phyloP scores from a whole-genome alignment of 306 rosid genomes.

The Acacia confusa region DNA sequence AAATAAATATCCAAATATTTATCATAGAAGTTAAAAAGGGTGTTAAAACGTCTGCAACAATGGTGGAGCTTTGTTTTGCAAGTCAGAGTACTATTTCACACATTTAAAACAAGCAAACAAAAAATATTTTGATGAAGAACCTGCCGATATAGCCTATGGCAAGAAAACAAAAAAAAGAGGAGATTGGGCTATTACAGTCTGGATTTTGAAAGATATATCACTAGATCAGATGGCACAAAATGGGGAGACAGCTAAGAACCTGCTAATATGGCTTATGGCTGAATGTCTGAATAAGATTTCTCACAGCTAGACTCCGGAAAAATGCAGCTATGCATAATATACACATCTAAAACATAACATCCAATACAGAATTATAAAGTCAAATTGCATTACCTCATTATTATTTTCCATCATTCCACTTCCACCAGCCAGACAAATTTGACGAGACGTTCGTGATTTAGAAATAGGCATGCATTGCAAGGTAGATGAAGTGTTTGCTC shows the following conservation, averaged over 20 bases:
- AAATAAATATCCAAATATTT: background rate
- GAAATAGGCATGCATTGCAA: conserved; percentile 25
- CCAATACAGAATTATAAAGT: background rate
- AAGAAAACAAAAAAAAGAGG: background rate
- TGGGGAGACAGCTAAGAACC: background rate
- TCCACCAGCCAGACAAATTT: conserved; percentile 51
- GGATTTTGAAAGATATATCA: background rate
- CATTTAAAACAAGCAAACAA: background rate
- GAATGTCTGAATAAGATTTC: background rate
- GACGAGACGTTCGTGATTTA: conserved; percentile 32
- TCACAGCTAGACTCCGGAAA: background rate
- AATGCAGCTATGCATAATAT: background rate
- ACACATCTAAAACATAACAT: background rate
- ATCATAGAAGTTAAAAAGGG: background rate
- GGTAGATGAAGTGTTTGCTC: conserved; percentile 26
- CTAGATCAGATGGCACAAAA: background rate
- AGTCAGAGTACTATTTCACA: background rate
- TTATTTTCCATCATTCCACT: conserved; percentile 45
- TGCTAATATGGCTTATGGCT: background rate
- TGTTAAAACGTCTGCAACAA: background rate
- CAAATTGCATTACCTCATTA: conserved; percentile 50
- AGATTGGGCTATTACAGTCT: background rate
- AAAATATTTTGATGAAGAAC: background rate
- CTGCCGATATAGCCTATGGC: background rate
- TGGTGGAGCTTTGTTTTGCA: background rate